phyloP scores from a whole-genome alignment of 1,139 yeast genomes.

The Saccharomyces uvarum region DNA sequence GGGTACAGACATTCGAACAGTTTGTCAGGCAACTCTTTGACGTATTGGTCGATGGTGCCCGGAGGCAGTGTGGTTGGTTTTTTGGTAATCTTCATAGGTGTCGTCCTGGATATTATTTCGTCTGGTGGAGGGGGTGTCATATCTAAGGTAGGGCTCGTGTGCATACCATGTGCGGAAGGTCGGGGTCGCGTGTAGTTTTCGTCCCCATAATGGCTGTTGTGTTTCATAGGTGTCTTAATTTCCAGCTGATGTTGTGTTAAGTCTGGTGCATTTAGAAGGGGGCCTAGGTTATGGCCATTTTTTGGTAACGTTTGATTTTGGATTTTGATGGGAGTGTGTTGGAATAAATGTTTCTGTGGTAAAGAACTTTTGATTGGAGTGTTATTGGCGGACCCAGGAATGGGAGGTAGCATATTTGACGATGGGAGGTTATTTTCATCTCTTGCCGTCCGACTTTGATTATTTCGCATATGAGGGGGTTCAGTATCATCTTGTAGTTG shows the following conservation, averaged over 20 bases:
- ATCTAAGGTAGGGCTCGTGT: conserved; percentile 6
- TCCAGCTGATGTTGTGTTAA: not conserved
- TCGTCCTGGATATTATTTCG: conserved; percentile 7
- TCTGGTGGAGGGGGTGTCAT: conserved; percentile 5
- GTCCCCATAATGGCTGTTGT: not conserved
- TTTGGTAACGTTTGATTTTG: not conserved
- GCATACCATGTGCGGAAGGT: not conserved
- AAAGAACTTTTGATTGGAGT: conserved; percentile 19
- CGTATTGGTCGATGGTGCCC: conserved; percentile 78
- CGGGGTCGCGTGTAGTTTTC: not conserved
- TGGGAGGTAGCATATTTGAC: conserved; percentile 21
- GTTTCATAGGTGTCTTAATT: conserved; percentile 2
- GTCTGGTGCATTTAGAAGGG: not conserved
- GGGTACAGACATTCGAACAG: conserved; percentile 67
- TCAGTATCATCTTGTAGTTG: conserved; percentile 13
- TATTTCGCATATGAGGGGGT: conserved; percentile 9
- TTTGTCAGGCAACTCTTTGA: conserved; percentile 51
- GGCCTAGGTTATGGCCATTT: not conserved
- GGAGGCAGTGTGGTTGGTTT: conserved; percentile 72
- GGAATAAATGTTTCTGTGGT: conserved; percentile 28
- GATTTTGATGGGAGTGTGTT: conserved; percentile 27
- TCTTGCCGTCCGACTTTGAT: conserved; percentile 1
- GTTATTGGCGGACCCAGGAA: conserved; percentile 25
- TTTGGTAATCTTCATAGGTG: conserved; percentile 31
- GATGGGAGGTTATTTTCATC: conserved; percentile 13